Percentiles rank a stretch among this genome's conserved stretches.
Evolutionary conservation across 176 grass and related monocot species (phyloP).

Genomic region (Oryza australiensis): DNA sequence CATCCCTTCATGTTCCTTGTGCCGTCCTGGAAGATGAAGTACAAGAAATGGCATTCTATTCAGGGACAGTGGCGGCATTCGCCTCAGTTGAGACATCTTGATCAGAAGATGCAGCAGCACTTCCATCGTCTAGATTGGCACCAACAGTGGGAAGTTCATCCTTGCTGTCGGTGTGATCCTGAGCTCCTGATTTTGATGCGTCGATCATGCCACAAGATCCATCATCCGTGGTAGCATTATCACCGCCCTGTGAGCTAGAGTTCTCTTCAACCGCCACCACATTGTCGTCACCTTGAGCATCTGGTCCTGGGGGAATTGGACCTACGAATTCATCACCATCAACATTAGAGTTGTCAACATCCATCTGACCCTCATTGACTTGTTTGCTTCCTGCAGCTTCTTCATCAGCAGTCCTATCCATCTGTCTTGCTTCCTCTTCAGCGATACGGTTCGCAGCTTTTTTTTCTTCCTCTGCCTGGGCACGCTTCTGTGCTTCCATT

Average conservation of each 20-base stretch:
- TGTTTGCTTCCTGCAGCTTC: constrained; percentile 31
- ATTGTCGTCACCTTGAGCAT: constrained; percentile 12
- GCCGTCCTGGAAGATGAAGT: background rate
- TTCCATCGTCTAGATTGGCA: constrained; percentile 6
- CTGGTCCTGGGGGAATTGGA: constrained; percentile 25
- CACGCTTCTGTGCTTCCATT: constrained; percentile 33
- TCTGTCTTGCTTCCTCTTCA: constrained; percentile 28
- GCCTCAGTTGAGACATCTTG: constrained; percentile 8
- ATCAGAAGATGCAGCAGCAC: background rate
- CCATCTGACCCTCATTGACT: constrained; percentile 26
- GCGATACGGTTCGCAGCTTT: background rate
- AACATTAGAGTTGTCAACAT: constrained; percentile 21
- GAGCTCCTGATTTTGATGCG: background rate
- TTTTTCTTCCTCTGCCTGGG: constrained; percentile 31
- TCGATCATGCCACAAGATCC: background rate
- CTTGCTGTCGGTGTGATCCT: background rate
- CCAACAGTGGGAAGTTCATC: background rate
- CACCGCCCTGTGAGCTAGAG: background rate
- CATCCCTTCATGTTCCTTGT: background rate
- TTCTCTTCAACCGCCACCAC: background rate
- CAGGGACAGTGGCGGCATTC: background rate
- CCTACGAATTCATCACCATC: constrained; percentile 29
- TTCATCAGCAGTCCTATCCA: background rate
- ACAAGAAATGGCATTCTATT: constrained; percentile 2
- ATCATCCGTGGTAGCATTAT: background rate